Percentiles rank a stretch among this genome's conserved stretches.
phyloP scores from a whole-genome alignment of 192 early-diverging fungal species.

The Entomortierella beljakovae region DNA sequence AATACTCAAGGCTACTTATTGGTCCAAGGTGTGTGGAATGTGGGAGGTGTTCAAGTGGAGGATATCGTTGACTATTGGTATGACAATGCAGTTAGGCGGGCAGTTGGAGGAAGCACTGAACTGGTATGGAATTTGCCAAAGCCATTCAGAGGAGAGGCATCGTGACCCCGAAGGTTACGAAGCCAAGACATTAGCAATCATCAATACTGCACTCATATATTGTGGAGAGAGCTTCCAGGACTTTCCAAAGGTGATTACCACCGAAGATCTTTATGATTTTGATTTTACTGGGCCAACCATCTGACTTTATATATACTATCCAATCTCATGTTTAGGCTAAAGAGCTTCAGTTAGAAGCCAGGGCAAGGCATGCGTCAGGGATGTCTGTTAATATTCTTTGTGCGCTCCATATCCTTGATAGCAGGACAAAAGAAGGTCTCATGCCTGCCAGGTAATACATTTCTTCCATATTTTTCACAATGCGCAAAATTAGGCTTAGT shows the following conservation, averaged over 20 bases:
- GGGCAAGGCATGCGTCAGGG: constrained; percentile 4
- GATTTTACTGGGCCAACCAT: not conserved
- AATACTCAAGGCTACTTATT: constrained; percentile 38
- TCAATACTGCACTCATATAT: constrained; percentile 31
- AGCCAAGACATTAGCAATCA: constrained; percentile 36
- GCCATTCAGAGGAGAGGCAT: constrained; percentile 11
- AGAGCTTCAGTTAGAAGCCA: constrained; percentile 23
- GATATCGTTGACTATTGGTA: constrained; percentile 34
- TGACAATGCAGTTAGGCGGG: constrained; percentile 39
- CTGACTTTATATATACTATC: not conserved
- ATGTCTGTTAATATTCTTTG: constrained; percentile 19
- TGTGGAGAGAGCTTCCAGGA: constrained; percentile 29
- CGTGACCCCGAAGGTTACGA: constrained; percentile 46
- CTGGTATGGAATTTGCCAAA: constrained; percentile 45
- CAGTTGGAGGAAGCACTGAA: constrained; percentile 35
- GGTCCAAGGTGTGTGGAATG: constrained; percentile 23
- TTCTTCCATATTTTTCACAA: too few relatives aligned
- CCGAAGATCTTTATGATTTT: not conserved
- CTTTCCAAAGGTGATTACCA: constrained; percentile 13
- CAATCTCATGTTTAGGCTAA: constrained; percentile 8
- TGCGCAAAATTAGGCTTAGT: too few relatives aligned
- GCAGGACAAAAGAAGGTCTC: constrained; percentile 31
- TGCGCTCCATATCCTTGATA: constrained; percentile 44
- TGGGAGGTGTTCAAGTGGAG: constrained; percentile 36
- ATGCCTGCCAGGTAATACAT: constrained; percentile 35